A percentile compares a stretch with the other conserved stretches of the same genome.
Evolutionary conservation across 345 rosid species (phyloP).

Genomic region (Linum tenue): DNA sequence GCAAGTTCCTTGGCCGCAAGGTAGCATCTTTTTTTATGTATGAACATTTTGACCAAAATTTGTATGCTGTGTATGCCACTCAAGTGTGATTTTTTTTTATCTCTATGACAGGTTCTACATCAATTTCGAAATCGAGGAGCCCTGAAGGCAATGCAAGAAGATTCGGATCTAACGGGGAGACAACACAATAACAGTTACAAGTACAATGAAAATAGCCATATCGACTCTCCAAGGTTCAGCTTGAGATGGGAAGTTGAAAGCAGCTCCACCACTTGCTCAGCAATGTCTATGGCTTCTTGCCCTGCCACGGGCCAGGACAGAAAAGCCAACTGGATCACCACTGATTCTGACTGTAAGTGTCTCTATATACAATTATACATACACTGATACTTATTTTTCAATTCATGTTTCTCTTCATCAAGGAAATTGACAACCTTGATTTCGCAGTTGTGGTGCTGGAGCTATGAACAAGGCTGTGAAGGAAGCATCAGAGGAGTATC

Average conservation of each 20-base stretch:
- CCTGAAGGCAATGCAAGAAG: slow-evolving; percentile 40
- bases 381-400: not conserved
- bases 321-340: slow-evolving; percentile 87
- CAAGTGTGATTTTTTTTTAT: no score
- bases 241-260: slow-evolving; percentile 75
- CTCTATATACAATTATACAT: not conserved
- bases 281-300: slow-evolving; percentile 45
- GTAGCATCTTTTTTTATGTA: slow-evolving; percentile 14
- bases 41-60: not conserved
- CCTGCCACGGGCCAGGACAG: slow-evolving; percentile 32
- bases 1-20: slow-evolving; percentile 54
- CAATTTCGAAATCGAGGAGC: slow-evolving; percentile 36
- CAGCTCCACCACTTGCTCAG: slow-evolving; percentile 42
- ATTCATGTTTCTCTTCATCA: not conserved
- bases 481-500: no score
- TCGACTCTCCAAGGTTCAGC: slow-evolving; percentile 60
- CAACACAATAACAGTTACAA: not conserved
- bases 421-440: not conserved
- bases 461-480: slow-evolving; percentile 32
- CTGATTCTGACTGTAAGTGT: slow-evolving; percentile 74
- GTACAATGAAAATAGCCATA: not conserved
- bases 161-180: slow-evolving; percentile 31
- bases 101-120: slow-evolving; percentile 28
- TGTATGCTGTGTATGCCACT: not conserved
- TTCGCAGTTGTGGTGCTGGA: slow-evolving; percentile 79